phyloP scores from a whole-genome alignment of 2,329 filamentous ascomycete species.

The Xylariaceae sp. region DNA sequence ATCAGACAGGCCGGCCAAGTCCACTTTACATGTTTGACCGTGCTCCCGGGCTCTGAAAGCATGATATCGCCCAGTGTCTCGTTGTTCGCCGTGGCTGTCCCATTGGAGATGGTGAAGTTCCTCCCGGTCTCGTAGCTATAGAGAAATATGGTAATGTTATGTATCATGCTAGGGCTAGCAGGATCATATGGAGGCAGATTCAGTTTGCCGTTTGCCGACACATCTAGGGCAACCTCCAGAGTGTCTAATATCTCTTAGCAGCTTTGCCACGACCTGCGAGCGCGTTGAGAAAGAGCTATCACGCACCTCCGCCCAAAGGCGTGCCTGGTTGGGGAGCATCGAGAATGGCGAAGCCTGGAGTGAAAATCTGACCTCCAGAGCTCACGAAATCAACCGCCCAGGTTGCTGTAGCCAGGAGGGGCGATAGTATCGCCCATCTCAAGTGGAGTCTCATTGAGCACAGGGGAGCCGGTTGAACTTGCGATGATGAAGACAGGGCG shows the following conservation, averaged over 20 bases:
- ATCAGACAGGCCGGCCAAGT: constrained; percentile 64
- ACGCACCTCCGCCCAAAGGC: constrained; percentile 56
- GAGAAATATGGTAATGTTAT: constrained; percentile 62
- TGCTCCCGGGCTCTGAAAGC: constrained; percentile 57
- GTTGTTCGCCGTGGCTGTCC: constrained; percentile 46
- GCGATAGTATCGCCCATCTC: constrained; percentile 11
- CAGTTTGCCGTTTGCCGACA: constrained; percentile 59
- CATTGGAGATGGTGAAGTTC: constrained; percentile 65
- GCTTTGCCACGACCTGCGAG: neutral
- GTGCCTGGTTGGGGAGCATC: constrained; percentile 61
- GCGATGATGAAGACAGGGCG: no score
- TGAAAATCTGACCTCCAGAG: constrained; percentile 62
- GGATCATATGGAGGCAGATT: constrained; percentile 50
- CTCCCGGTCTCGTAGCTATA: constrained; percentile 56
- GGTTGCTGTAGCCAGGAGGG: constrained; percentile 25
- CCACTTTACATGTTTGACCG: constrained; percentile 70
- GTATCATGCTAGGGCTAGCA: constrained; percentile 51
- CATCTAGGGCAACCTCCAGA: constrained; percentile 61
- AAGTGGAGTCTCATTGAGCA: no score
- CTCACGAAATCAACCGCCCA: constrained; percentile 48
- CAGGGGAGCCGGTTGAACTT: no score
- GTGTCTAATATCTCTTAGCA: constrained; percentile 34
- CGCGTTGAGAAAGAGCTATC: neutral
- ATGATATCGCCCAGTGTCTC: constrained; percentile 58
- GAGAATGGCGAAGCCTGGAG: constrained; percentile 61